Conservation (phyloP, 192 early-diverging fungal species). For the Coemansia sp. region DNA sequence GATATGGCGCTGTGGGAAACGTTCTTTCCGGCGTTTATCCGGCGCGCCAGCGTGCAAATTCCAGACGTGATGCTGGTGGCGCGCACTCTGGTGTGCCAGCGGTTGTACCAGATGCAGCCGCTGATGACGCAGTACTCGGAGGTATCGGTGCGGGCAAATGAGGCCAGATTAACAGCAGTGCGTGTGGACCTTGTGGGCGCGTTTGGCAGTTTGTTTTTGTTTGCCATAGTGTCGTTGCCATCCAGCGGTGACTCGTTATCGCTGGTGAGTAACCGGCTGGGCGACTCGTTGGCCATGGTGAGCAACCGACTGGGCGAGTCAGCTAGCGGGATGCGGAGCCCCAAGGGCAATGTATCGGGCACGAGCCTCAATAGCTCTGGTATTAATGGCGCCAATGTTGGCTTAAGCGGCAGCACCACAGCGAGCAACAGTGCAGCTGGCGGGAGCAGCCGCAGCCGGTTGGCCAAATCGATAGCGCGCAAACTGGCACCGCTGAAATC, state of each 20-base stretch:
- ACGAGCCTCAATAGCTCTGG: background rate
- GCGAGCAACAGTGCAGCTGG: slow-evolving; percentile 5
- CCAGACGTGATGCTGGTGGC: slow-evolving; percentile 47
- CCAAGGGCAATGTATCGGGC: background rate
- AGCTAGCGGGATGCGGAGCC: background rate
- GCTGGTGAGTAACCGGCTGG: background rate
- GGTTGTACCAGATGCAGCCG: slow-evolving; percentile 54
- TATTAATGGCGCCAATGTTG: background rate
- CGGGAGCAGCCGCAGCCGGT: slow-evolving; percentile 28
- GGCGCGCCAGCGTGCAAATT: slow-evolving; percentile 40
- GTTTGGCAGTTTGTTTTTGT: slow-evolving; percentile 39
- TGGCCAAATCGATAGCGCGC: slow-evolving; percentile 52
- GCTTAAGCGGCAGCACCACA: slow-evolving; percentile 2
- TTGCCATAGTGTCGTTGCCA: slow-evolving; percentile 44
- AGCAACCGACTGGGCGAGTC: slow-evolving; percentile 4
- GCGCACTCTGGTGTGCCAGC: slow-evolving; percentile 46
- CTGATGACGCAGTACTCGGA: slow-evolving; percentile 55
- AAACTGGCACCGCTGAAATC: slow-evolving; percentile 49
- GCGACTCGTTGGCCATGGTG: slow-evolving; percentile 3
- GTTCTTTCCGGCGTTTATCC: slow-evolving; percentile 38
- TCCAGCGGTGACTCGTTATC: slow-evolving; percentile 10
- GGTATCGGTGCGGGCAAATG: slow-evolving; percentile 20
- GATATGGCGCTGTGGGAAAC: slow-evolving; percentile 40
- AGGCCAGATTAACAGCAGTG: slow-evolving; percentile 16
- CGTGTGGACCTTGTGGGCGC: slow-evolving; percentile 30